A percentile compares a stretch with the other conserved stretches of the same genome.
phyloP scores from a whole-genome alignment of 169 alveolate genomes.

The Plasmodium inui region DNA sequence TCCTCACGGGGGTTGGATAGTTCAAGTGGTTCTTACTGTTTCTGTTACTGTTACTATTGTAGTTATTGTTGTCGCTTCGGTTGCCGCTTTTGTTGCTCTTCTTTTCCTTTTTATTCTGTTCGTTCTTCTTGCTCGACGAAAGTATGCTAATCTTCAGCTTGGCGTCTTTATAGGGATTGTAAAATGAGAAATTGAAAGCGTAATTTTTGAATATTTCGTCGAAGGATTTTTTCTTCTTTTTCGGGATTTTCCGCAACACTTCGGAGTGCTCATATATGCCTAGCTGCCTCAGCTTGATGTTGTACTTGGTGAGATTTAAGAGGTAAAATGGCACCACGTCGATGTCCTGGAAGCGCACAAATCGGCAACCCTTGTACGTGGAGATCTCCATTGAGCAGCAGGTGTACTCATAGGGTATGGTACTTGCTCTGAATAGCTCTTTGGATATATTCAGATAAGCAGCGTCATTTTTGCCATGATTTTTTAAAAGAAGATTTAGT shows the following conservation, averaged over 20 bases:
- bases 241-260: conserved; percentile 34
- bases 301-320: conserved; percentile 57
- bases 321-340: conserved; percentile 76
- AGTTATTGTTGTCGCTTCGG: neutral
- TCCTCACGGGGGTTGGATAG: conserved; percentile 4
- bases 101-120: conserved; percentile 12
- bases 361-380: conserved; percentile 72
- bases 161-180: conserved; percentile 71
- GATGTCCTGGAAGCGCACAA: conserved; percentile 74
- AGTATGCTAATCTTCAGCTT: conserved; percentile 30
- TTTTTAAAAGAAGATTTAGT: conserved; percentile 36
- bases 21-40: neutral
- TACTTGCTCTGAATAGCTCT: conserved; percentile 10
- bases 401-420: conserved; percentile 63
- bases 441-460: conserved; percentile 20
- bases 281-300: conserved; percentile 45
- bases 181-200: conserved; percentile 73
- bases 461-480: conserved; percentile 16
- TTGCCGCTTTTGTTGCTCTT: neutral
- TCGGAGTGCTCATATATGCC: conserved; percentile 75
- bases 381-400: conserved; percentile 76
- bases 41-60: neutral
- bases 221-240: conserved; percentile 43
- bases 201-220: conserved; percentile 73
- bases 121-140: neutral